Percentiles rank a stretch among this genome's conserved stretches.
These are phyloP conservation scores for Waltergamsia citrina DNA, from an alignment of 2,329 filamentous ascomycete species.

Conservation along the genomic window DNA sequence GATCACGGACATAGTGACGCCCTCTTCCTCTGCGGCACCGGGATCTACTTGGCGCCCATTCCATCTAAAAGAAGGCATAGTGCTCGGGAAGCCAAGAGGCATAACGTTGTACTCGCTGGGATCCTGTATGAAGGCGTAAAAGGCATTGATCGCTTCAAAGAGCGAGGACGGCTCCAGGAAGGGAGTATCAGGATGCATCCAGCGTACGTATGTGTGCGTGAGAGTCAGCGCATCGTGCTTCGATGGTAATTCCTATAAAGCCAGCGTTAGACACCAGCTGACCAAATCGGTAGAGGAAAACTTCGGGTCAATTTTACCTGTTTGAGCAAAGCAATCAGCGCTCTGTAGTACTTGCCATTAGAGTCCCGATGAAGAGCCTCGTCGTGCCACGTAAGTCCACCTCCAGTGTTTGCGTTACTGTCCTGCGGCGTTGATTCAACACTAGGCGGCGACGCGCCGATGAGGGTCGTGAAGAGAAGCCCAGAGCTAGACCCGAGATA, in stretches of 20 bases:
- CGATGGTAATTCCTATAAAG: conserved; percentile 10
- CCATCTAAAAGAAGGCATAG: conserved; percentile 10
- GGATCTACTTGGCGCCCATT: conserved; percentile 9
- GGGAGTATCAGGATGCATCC: conserved; percentile 12
- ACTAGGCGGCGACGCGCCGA: conserved; percentile 11
- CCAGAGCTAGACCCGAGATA: conserved; percentile 27
- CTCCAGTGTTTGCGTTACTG: too few relatives aligned
- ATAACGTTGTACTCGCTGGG: conserved; percentile 1
- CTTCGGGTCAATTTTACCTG: too few relatives aligned
- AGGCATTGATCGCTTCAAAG: conserved; percentile 10
- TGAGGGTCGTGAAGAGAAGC: conserved; percentile 19
- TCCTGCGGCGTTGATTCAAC: too few relatives aligned
- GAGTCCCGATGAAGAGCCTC: too few relatives aligned
- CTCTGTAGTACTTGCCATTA: too few relatives aligned
- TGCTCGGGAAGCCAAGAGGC: conserved; percentile 10
- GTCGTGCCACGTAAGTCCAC: too few relatives aligned
- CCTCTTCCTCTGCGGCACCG: neutral
- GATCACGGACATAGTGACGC: conserved; percentile 11
- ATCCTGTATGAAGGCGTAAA: conserved; percentile 9
- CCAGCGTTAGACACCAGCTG: too few relatives aligned
- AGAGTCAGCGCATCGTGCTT: conserved; percentile 11
- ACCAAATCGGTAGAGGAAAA: too few relatives aligned
- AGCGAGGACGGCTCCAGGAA: conserved; percentile 11
- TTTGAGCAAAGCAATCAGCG: too few relatives aligned
- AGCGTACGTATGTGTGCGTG: conserved; percentile 11